Conservation (phyloP, 2,329 filamentous ascomycete species). For the Setomelanomma holmii region DNA sequence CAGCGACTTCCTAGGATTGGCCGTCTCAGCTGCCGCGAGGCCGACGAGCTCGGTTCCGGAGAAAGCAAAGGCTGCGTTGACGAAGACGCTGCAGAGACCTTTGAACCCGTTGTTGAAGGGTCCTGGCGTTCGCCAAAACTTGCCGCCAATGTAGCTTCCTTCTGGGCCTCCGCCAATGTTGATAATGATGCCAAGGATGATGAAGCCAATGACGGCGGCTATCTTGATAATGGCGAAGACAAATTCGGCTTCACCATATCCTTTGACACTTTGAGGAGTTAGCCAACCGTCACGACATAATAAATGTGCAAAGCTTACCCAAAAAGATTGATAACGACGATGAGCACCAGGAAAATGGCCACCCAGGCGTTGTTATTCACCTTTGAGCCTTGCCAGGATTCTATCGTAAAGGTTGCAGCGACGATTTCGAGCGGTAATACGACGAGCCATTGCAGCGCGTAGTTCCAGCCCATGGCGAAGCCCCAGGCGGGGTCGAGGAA, state of each 20-base stretch:
- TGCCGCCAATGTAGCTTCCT: slow-evolving; percentile 78
- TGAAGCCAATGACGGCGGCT: slow-evolving; percentile 84
- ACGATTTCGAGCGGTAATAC: slow-evolving; percentile 86
- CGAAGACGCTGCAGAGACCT: slow-evolving; percentile 79
- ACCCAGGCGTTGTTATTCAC: slow-evolving; percentile 69
- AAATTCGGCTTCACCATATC: slow-evolving; percentile 90
- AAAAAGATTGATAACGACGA: slow-evolving; percentile 75
- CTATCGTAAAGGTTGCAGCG: slow-evolving; percentile 82
- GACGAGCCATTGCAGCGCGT: slow-evolving; percentile 86
- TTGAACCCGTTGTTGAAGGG: slow-evolving; percentile 86
- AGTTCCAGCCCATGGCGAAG: slow-evolving; percentile 96
- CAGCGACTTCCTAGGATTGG: slow-evolving; percentile 80
- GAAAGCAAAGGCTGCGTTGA: slow-evolving; percentile 78
- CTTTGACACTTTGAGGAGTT: slow-evolving; percentile 69
- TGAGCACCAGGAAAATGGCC: slow-evolving; percentile 77
- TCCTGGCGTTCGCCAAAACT: slow-evolving; percentile 80
- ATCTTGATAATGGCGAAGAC: slow-evolving; percentile 87
- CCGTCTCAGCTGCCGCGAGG: slow-evolving; percentile 78
- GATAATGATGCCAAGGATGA: slow-evolving; percentile 84
- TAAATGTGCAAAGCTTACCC: slow-evolving; percentile 15
- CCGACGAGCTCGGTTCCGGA: slow-evolving; percentile 80
- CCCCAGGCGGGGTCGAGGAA: slow-evolving; percentile 95
- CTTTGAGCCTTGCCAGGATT: slow-evolving; percentile 73
- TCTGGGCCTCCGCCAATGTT: slow-evolving; percentile 73
- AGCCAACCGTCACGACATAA: slow-evolving; percentile 54